Evolutionary conservation across 1,284 basidiomycete genomes (phyloP), one percentile per base, ranked within the genome.

Genomic region (Cryptococcus wingfieldii): DNA sequence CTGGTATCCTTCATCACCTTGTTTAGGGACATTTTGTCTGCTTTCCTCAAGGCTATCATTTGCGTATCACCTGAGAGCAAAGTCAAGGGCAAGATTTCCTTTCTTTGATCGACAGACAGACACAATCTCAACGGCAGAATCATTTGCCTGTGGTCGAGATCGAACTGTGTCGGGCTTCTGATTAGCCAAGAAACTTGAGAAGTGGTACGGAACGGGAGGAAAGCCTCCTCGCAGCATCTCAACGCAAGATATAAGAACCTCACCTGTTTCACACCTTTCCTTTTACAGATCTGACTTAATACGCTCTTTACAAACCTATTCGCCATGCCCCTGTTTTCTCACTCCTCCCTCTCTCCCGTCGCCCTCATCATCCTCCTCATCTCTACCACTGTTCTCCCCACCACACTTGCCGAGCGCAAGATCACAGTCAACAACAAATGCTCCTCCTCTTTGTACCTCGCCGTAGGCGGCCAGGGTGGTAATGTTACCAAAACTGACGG

Each of bases 371-470:
- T 14, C 43, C 23, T 37, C 37, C n/a, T 44, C 41, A 13, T 45
- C 28, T 34, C 14, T 38, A 19, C 19, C 39, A 42, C 19, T 16
- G 9, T 42, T 7, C 39, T 42, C 19, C 39, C 39, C 1, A 10
- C 16, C 39, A 42, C 39, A 7, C 14, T 13, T 19, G 39, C 39
- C 39, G 14, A n/a, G 8, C 45, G 45, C 27, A 46, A 23, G 19
- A 55, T 64, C 34, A 61, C 61, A 4, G 43, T 65, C 31, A 44
- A 56, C 28, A 65, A 65, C 39, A 52, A 60, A 51, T 65, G 63
- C 53, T 54, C 54, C 5, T 56, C 55, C 5, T 54, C 63, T 6
- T 45, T 65, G 38, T 65, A 53, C 44, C 46, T 61, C 12, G 61
- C 63, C 13, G 52, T 63, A 42, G 38, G 48, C 1, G 56, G 52